Evolutionary conservation across 345 rosid species (phyloP).

Genomic region (Odontarrhena argentea): DNA sequence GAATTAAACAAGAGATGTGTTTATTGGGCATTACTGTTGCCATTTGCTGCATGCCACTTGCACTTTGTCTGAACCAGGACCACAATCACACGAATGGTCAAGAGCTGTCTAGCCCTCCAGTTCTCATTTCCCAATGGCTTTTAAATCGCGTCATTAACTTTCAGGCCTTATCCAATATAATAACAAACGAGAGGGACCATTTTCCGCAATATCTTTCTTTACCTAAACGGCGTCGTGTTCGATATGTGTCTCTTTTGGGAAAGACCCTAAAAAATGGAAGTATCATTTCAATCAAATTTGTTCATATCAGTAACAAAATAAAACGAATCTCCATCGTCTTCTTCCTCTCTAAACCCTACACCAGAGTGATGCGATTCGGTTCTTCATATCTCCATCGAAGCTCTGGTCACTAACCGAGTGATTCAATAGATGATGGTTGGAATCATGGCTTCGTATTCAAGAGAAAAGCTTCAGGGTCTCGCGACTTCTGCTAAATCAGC

Average conservation of each 20-base stretch:
- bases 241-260: neutral
- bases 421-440: conserved; percentile 50
- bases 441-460: conserved; percentile 51
- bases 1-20: too few relatives aligned
- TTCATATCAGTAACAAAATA: neutral
- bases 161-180: neutral
- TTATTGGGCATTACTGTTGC: neutral
- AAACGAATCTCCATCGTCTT: conserved; percentile 33
- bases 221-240: conserved; percentile 8
- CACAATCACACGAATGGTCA: neutral
- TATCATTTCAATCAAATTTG: conserved; percentile 14
- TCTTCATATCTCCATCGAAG: conserved; percentile 17
- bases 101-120: neutral
- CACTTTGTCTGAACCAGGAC: conserved; percentile 4
- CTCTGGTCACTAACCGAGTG: conserved; percentile 2
- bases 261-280: conserved; percentile 13
- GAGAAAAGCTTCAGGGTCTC: conserved; percentile 57
- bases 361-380: conserved; percentile 24
- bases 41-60: neutral
- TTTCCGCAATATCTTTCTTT: neutral
- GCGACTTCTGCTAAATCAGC: conserved; percentile 61
- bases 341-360: conserved; percentile 39
- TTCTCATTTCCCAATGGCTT: neutral
- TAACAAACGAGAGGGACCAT: neutral
- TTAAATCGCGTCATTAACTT: neutral